Evolutionary conservation across 768 basidiomycete genomes (phyloP).

Genomic region (Mycena rosella): DNA sequence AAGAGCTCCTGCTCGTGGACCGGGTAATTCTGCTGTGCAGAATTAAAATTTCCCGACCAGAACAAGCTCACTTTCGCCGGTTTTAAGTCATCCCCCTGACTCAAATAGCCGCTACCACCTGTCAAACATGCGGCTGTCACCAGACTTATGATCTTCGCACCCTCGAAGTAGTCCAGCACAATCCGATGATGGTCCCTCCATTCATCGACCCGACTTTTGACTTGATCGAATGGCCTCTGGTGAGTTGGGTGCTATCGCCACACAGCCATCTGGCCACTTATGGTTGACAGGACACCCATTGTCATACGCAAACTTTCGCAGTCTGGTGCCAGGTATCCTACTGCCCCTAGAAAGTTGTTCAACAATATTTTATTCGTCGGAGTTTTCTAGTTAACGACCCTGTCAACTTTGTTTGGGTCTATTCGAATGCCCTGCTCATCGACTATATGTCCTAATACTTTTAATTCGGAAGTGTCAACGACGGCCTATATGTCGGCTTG

Average conservation of each 20-base stretch:
- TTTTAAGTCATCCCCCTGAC: constrained; percentile 43
- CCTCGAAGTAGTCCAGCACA: constrained; percentile 36
- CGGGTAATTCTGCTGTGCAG: too few species aligned
- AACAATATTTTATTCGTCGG: constrained; percentile 51
- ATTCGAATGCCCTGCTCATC: constrained; percentile 54
- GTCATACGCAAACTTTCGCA: constrained; percentile 49
- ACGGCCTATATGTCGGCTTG: too few species aligned
- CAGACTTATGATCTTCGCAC: constrained; percentile 42
- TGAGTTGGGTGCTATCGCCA: constrained; percentile 47
- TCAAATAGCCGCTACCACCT: constrained; percentile 45
- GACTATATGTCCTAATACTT: constrained; percentile 50
- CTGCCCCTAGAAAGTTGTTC: constrained; percentile 48
- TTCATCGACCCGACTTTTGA: constrained; percentile 39
- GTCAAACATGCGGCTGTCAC: constrained; percentile 49
- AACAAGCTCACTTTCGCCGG: constrained; percentile 46
- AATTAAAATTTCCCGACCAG: constrained; percentile 51
- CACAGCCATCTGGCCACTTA: constrained; percentile 39
- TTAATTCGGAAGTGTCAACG: too few species aligned
- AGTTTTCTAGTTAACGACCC: constrained; percentile 48
- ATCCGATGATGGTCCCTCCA: constrained; percentile 39
- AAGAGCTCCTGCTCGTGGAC: constrained; percentile 56
- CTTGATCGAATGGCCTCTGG: constrained; percentile 50
- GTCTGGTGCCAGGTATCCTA: constrained; percentile 46
- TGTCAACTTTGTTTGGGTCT: constrained; percentile 60
- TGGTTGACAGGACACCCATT: constrained; percentile 48